Conservation (phyloP, 768 basidiomycete species). For the Phlegmacium glaucopus region DNA sequence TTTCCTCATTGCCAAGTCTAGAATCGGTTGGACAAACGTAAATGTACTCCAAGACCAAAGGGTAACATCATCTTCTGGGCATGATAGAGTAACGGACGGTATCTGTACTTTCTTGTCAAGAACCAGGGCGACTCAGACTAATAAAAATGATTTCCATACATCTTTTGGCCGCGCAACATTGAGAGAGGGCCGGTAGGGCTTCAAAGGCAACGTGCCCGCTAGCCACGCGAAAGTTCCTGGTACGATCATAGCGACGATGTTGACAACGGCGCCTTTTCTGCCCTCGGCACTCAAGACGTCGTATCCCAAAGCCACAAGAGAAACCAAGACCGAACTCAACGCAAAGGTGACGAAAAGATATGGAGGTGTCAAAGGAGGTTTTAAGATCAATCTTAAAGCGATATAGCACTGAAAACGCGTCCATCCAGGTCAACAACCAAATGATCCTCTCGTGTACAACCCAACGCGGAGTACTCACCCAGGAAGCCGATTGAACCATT, state of each 20-base stretch:
- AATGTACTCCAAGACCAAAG: constrained; percentile 67
- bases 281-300: constrained; percentile 19
- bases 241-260: constrained; percentile 28
- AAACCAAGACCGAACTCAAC: constrained; percentile 31
- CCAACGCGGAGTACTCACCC: constrained; percentile 56
- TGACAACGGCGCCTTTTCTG: constrained; percentile 16
- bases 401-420: constrained; percentile 39
- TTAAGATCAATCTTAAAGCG: constrained; percentile 33
- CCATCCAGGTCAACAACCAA: neutral
- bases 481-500: constrained; percentile 36
- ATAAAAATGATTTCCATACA: constrained; percentile 28
- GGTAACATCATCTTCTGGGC: constrained; percentile 62
- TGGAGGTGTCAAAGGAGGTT: constrained; percentile 48
- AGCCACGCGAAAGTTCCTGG: constrained; percentile 42
- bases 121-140: neutral
- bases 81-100: constrained; percentile 46
- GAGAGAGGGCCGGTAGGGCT: constrained; percentile 36
- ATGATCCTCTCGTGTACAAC: no score
- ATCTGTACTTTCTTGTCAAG: constrained; percentile 27
- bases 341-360: constrained; percentile 38
- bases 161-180: constrained; percentile 49
- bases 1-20: constrained; percentile 45
- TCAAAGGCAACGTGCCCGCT: constrained; percentile 56
- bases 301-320: constrained; percentile 34
- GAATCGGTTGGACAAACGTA: constrained; percentile 61